Base-by-base conservation (phyloP, 139 green algal species). In the Marvania coccoides region DNA sequence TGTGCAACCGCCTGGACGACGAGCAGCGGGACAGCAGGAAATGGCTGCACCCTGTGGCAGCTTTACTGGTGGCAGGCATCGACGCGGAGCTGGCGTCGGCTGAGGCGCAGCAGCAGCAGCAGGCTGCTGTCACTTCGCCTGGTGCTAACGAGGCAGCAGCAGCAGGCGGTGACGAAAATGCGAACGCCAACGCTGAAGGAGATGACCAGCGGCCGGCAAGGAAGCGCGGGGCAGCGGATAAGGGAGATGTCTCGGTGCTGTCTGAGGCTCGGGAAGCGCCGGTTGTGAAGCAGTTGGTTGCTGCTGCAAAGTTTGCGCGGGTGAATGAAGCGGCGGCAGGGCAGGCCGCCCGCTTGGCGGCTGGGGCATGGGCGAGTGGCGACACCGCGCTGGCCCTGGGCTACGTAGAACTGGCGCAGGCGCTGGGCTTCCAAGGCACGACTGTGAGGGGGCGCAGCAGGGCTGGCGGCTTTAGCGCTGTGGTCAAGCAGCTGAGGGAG, bases 351-450 rank as follows among this genome's bases (percentile, higher is more conserved):
- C 7, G 35, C 15, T 47, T 63, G 12, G 55, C 55, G 26, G 19
- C 7, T 9, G 9, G 13, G 7, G 12, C 55, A 15, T 63, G 26
- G 7, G 15, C 24, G 55, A n/a, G 24, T 38, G 55, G 36, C 9
- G 13, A 51, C 36, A 9, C 55, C 10, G 14, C 12, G 15, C 13
- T 7, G 19, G 13, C 55, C 13, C 9, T 63, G 13, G 55, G 55
- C 30, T 15, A 15, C 15, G 7, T 63, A 19, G 55, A 63, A 26
- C 36, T 63, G 15, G 30, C 14, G 15, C 26, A 10, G 7, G 6
- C 30, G 14, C 36, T 63, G 9, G 55, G 55, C 10, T 63, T 63
- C 55, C 26, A 63, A 63, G 55, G 55, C 30, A 37, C 29, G 28
- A 60, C 51, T 60, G 28, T 60, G 13, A 35, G 12, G 12, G 51